Percentiles rank a stretch among this genome's conserved stretches.
Evolutionary conservation across 331 rosid species (phyloP).

Genomic region (Malus hybrid): DNA sequence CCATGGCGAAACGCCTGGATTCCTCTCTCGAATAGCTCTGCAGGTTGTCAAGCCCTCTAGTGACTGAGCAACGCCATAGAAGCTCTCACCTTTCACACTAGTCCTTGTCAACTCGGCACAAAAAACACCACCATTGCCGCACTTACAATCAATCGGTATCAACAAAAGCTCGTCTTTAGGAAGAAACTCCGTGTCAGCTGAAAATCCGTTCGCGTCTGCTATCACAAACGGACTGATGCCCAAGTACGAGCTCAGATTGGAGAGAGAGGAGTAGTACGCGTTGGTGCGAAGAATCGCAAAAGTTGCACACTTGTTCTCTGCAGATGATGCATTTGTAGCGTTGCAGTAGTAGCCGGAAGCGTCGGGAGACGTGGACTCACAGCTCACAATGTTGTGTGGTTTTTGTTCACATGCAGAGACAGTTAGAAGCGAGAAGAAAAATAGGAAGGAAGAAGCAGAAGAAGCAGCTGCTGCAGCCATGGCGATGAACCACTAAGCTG

Average conservation of each 20-base stretch:
- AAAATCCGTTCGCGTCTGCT: conserved; percentile 66
- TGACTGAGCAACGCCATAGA: conserved; percentile 51
- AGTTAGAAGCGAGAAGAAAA: conserved; percentile 25
- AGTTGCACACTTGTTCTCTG: conserved; percentile 50
- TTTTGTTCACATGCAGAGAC: conserved; percentile 21
- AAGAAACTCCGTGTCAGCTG: conserved; percentile 56
- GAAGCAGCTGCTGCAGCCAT: conserved; percentile 25
- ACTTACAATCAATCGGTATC: conserved; percentile 69
- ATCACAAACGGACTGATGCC: conserved; percentile 45
- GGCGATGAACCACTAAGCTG: conserved; percentile 8
- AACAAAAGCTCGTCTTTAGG: conserved; percentile 47
- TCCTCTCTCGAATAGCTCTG: conserved; percentile 51
- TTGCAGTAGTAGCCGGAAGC: conserved; percentile 51
- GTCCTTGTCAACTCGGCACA: conserved; percentile 47
- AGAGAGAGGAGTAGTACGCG: conserved; percentile 61
- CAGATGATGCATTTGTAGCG: neutral
- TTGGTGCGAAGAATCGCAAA: conserved; percentile 62
- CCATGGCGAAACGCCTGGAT: conserved; percentile 55
- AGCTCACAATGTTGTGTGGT: conserved; percentile 27
- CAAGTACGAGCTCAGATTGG: conserved; percentile 62
- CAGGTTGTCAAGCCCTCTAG: conserved; percentile 75
- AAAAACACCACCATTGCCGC: conserved; percentile 39
- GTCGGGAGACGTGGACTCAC: conserved; percentile 36
- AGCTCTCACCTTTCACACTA: conserved; percentile 58
- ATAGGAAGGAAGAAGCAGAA: conserved; percentile 34